These are phyloP conservation scores for Phytophthora uliginosa DNA, from an alignment of 352 stramenopile species.

Conservation along the genomic window DNA sequence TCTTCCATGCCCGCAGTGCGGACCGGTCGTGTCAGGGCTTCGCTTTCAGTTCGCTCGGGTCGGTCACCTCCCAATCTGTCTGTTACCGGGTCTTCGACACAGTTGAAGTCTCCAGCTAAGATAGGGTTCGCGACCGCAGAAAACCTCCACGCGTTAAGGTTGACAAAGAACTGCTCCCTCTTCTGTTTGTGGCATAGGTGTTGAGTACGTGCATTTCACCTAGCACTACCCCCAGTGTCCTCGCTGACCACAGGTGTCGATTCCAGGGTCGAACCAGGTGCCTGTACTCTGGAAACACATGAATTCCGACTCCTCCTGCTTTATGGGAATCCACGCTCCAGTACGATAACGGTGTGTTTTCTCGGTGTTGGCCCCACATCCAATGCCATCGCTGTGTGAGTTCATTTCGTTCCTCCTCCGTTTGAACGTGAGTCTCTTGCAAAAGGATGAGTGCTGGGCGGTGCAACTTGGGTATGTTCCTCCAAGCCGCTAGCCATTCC, in stretches of 20 bases:
- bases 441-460: neutral
- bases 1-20: neutral
- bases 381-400: neutral
- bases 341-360: neutral
- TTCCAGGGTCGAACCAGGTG: neutral
- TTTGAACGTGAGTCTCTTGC: neutral
- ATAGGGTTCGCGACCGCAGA: neutral
- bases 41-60: neutral
- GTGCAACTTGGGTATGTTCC: neutral
- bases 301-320: neutral
- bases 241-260: neutral
- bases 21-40: neutral
- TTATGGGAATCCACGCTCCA: neutral
- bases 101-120: neutral
- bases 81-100: neutral
- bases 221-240: neutral
- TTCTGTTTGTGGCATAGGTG: neutral
- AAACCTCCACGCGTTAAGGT: neutral
- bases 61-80: neutral
- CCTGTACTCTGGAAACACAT: neutral
- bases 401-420: neutral
- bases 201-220: neutral
- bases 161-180: neutral
- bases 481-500: neutral
- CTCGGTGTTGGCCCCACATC: neutral